phyloP scores from a whole-genome alignment of 2,329 filamentous ascomycete species.

The Arthrobotrys entomopaga region DNA sequence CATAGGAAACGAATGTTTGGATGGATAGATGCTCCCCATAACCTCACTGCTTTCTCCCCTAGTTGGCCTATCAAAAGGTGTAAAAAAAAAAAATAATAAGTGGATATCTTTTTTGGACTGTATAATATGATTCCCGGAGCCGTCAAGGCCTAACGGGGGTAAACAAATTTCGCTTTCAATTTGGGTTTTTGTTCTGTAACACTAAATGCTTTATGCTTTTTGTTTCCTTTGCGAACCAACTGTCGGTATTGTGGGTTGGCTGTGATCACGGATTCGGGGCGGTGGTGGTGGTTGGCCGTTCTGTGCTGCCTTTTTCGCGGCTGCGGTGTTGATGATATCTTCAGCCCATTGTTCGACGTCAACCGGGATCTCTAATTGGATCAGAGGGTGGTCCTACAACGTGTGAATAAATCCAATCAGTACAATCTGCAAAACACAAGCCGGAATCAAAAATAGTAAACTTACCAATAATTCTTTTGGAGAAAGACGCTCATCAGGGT shows the following conservation, averaged over 20 bases:
- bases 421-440: neutral
- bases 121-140: slow-evolving; percentile 33
- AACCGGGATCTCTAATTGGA: slow-evolving; percentile 42
- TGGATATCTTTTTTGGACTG: slow-evolving; percentile 29
- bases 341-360: slow-evolving; percentile 50
- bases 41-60: slow-evolving; percentile 11
- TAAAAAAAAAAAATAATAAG: slow-evolving; percentile 21
- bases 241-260: slow-evolving; percentile 40
- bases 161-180: slow-evolving; percentile 52
- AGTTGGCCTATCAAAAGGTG: neutral
- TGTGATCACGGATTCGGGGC: slow-evolving; percentile 48
- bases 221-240: slow-evolving; percentile 50
- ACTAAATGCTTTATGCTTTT: slow-evolving; percentile 38
- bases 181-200: slow-evolving; percentile 26
- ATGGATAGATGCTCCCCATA: neutral
- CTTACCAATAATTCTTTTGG: slow-evolving; percentile 82
- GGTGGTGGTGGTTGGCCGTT: slow-evolving; percentile 45
- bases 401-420: slow-evolving; percentile 1
- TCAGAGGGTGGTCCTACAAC: slow-evolving; percentile 33
- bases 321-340: slow-evolving; percentile 47
- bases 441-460: neutral
- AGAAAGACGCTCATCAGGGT: slow-evolving; percentile 86
- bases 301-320: slow-evolving; percentile 40
- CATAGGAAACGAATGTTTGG: neutral
- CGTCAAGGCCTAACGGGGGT: slow-evolving; percentile 36